These are phyloP conservation scores for Inonotus obliquus DNA, from an alignment of 1,284 basidiomycete genomes.

Conservation along the genomic window DNA sequence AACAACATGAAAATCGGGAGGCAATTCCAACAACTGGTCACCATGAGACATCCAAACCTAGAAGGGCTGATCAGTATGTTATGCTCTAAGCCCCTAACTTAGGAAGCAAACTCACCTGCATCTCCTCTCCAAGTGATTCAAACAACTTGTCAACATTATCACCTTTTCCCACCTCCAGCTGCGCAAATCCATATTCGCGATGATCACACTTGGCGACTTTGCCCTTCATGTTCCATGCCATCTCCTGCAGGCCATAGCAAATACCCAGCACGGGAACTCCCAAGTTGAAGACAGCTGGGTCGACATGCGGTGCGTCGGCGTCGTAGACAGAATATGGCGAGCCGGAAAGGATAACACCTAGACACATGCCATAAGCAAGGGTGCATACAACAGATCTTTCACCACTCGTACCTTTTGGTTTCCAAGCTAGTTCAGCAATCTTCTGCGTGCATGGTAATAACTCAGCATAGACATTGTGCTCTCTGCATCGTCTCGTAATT, in stretches of 20 bases:
- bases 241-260: constrained; percentile 99
- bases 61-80: background rate
- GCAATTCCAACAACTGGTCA: constrained; percentile 85
- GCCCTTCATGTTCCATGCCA: constrained; percentile 87
- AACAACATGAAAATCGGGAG: constrained; percentile 84
- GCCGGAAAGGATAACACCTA: constrained; percentile 96
- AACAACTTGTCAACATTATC: constrained; percentile 79
- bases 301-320: constrained; percentile 87
- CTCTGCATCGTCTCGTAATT: constrained; percentile 96
- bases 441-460: constrained; percentile 96
- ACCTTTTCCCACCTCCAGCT: constrained; percentile 66
- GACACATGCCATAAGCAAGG: background rate
- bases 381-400: background rate
- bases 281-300: constrained; percentile 89
- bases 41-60: constrained; percentile 99
- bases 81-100: background rate
- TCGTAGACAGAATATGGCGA: constrained; percentile 99
- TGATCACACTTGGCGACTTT: constrained; percentile 87
- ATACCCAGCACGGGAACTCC: constrained; percentile 95
- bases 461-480: constrained; percentile 97
- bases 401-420: constrained; percentile 76
- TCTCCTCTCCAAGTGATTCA: constrained; percentile 75
- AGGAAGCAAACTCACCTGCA: constrained; percentile 52
- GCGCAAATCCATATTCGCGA: constrained; percentile 93
- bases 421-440: constrained; percentile 87